These are phyloP conservation scores for Saposhnikovia divaricata DNA, from an alignment of 129 eudicot species.

Conservation along the genomic window DNA sequence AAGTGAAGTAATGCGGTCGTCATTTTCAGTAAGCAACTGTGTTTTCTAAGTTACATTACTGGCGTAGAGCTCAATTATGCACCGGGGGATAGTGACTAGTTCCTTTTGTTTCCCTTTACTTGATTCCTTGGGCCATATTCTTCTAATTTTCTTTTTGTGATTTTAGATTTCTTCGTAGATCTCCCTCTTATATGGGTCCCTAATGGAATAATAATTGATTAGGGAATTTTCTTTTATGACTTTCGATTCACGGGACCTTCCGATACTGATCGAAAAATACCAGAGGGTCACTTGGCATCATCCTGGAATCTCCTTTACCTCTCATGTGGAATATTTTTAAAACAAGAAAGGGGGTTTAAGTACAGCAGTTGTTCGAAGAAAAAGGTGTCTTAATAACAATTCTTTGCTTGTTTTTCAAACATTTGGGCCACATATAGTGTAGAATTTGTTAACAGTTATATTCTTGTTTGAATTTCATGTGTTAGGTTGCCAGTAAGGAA, in stretches of 20 bases:
- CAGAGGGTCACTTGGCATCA: conserved; percentile 42
- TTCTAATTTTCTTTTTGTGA: conserved; percentile 40
- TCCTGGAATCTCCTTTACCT: conserved; percentile 68
- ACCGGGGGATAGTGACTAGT: conserved; percentile 51
- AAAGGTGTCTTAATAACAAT: conserved; percentile 36
- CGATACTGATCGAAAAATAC: conserved; percentile 23
- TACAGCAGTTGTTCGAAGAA: conserved; percentile 52
- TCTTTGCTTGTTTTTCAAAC: conserved; percentile 48
- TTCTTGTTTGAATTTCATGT: conserved; percentile 8
- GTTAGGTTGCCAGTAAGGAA: conserved; percentile 9
- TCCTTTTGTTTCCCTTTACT: conserved; percentile 64
- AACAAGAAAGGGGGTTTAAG: conserved; percentile 46
- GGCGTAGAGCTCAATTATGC: conserved; percentile 32
- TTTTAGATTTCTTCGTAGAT: conserved; percentile 55
- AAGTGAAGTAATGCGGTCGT: conserved; percentile 49
- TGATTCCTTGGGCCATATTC: conserved; percentile 70
- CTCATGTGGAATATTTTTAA: conserved; percentile 54
- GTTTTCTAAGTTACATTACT: conserved; percentile 12
- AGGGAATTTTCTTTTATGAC: conserved; percentile 32
- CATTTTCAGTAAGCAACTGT: conserved; percentile 27
- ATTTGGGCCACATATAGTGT: conserved; percentile 45
- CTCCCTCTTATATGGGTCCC: conserved; percentile 39
- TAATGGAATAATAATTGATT: conserved; percentile 57
- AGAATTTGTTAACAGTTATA: conserved; percentile 6
- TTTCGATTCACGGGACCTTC: conserved; percentile 51